Percentiles rank a stretch among this genome's conserved stretches.
Evolutionary conservation across 805 yeast species (phyloP).

Genomic region (Yarrowia phangngaensis): DNA sequence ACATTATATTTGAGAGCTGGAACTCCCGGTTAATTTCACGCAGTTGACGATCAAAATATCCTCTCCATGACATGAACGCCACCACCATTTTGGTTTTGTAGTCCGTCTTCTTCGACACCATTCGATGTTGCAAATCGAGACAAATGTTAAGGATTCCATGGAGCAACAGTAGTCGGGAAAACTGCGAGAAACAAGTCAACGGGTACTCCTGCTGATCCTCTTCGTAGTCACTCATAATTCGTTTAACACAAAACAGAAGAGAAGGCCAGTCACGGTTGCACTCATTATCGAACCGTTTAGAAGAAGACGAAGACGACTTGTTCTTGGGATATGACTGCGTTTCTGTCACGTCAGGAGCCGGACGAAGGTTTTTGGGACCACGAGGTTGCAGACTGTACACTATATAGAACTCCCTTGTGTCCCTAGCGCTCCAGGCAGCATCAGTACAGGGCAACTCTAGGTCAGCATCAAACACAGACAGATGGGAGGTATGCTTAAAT

Average conservation of each 20-base stretch:
- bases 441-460: constrained; percentile 48
- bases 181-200: constrained; percentile 41
- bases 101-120: constrained; percentile 39
- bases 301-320: constrained; percentile 14
- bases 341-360: constrained; percentile 21
- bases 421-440: constrained; percentile 44
- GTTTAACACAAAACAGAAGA: constrained; percentile 37
- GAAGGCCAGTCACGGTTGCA: constrained; percentile 39
- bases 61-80: constrained; percentile 42
- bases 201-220: constrained; percentile 39
- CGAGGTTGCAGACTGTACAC: constrained; percentile 27
- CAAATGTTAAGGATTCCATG: constrained; percentile 42
- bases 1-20: constrained; percentile 25
- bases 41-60: constrained; percentile 42
- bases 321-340: constrained; percentile 19
- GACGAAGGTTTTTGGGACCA: constrained; percentile 24
- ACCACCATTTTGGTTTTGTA: constrained; percentile 38
- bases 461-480: constrained; percentile 46
- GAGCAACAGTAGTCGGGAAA: constrained; percentile 41
- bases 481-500: constrained; percentile 37
- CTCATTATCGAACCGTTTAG: constrained; percentile 4
- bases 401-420: constrained; percentile 27
- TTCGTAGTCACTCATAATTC: constrained; percentile 38
- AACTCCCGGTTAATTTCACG: constrained; percentile 27
- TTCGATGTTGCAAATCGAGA: constrained; percentile 40